Evolutionary conservation across 2,329 filamentous ascomycete species (phyloP), one percentile per base, ranked within the genome.

Genomic region (Pezicula rhizophila): DNA sequence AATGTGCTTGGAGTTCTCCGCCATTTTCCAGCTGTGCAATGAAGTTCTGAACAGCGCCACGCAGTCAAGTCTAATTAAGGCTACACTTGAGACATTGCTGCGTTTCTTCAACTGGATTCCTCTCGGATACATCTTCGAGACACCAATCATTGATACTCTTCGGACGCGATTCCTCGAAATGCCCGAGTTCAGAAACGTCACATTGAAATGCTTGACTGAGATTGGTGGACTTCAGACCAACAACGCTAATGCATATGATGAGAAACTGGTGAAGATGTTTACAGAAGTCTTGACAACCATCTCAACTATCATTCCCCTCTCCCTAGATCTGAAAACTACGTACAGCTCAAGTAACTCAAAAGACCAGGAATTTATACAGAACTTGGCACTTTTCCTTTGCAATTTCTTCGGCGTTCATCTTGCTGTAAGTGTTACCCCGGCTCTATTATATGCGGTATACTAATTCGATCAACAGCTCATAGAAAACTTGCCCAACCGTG

Each of bases 41-140:
- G 92, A 99, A 67, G 92, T 99, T 46, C 77, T 99, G 57, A 89
- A 85, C 60, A 93, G 89, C 28, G 93, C 92, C 40, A 89, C 86
- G 60, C 89, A 95, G 68, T 79, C 87, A 35, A 95, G 85, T 63
- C 76, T 99, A 48, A 84, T 99, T 71, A 95, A 93, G 73, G 89
- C 92, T n/a, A 99, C 93, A 0, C 79, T 99, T 47, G 91, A 97
- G 72, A 99, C 93, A 1, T 76, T 99, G 33, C 79, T 99, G 47
- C 88, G 91, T 51, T 99, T 99, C 70, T 87, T 96, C 67, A 97
- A 97, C 76, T 99, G 93, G 93, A 99, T 99, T 49, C 93, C 93
- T 0, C 75, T 99, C 35, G 93, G 95, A 49, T 99, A 96, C 71
- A 97, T 99, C 60, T 99, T 99, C 70, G 93, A 99, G 76, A 99